These are phyloP conservation scores for Globisporangium camurandrum DNA, from an alignment of 352 stramenopile species.

Conservation along the genomic window DNA sequence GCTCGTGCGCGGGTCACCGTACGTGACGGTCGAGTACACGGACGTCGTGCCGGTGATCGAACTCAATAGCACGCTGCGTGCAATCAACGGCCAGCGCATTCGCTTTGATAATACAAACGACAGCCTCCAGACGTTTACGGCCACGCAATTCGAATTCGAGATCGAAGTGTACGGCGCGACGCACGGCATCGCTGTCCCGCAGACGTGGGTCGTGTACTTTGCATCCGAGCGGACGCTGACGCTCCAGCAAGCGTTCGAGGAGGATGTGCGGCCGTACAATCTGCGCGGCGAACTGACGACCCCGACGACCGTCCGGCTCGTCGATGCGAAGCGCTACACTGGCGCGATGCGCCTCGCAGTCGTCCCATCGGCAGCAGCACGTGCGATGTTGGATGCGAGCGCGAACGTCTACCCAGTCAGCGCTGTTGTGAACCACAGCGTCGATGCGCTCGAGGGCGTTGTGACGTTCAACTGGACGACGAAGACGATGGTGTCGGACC, in stretches of 20 bases:
- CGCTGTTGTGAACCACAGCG: constrained; percentile 29
- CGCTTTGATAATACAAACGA: too few species aligned
- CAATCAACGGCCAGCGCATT: constrained; percentile 40
- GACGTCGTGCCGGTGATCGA: constrained; percentile 60
- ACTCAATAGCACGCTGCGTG: constrained; percentile 50
- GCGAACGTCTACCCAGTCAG: constrained; percentile 47
- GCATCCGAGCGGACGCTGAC: constrained; percentile 48
- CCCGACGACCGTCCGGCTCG: constrained; percentile 61
- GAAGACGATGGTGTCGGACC: constrained; percentile 24
- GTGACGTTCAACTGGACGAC: constrained; percentile 61
- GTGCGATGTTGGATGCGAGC: constrained; percentile 36
- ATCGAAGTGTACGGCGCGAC: constrained; percentile 52
- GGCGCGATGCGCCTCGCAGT: constrained; percentile 51
- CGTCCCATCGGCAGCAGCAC: constrained; percentile 26
- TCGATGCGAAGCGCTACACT: constrained; percentile 59
- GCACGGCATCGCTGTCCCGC: constrained; percentile 9
- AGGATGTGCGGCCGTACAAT: constrained; percentile 62
- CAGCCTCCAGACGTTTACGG: constrained; percentile 40
- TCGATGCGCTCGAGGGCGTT: constrained; percentile 18
- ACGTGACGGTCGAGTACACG: constrained; percentile 77
- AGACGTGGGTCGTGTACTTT: constrained; percentile 79
- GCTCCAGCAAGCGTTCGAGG: constrained; percentile 58
- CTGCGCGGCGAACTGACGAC: constrained; percentile 53
- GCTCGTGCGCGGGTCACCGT: constrained; percentile 65
- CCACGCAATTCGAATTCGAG: constrained; percentile 61